A percentile compares a stretch with the other conserved stretches of the same genome.
Evolutionary conservation across 2,329 filamentous ascomycete species (phyloP).

Genomic region (Diaporthe amygdali): DNA sequence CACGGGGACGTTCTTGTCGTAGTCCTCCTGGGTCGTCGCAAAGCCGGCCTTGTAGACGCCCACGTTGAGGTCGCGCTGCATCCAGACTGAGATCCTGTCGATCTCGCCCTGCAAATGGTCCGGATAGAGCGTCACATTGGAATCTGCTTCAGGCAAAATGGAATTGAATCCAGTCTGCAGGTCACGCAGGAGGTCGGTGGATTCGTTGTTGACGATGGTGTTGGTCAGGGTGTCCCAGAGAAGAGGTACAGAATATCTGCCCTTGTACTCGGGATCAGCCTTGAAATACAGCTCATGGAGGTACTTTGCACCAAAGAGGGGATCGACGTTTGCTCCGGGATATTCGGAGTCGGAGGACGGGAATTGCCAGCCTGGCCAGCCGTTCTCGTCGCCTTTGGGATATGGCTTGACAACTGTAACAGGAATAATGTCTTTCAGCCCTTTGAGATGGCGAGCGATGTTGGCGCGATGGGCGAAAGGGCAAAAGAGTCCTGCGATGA

Average conservation of each 20-base stretch:
- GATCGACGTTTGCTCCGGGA: constrained; percentile 63
- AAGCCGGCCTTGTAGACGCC: constrained; percentile 70
- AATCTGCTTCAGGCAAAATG: constrained; percentile 46
- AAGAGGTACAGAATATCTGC: constrained; percentile 64
- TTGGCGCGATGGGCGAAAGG: constrained; percentile 68
- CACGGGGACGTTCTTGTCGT: constrained; percentile 57
- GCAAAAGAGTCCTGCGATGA: constrained; percentile 60
- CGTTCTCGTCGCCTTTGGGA: constrained; percentile 67
- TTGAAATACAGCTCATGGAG: constrained; percentile 68
- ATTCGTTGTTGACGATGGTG: constrained; percentile 67
- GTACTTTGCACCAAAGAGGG: constrained; percentile 62
- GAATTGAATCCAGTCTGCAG: constrained; percentile 61
- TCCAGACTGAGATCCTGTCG: constrained; percentile 57
- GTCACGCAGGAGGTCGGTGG: constrained; percentile 61
- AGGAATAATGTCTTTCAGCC: constrained; percentile 57
- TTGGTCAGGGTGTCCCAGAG: constrained; percentile 65
- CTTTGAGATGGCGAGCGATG: constrained; percentile 62
- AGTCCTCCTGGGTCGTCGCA: constrained; percentile 57
- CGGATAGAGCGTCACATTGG: constrained; percentile 58
- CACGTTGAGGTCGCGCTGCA: constrained; percentile 60
- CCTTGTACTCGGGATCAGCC: constrained; percentile 64
- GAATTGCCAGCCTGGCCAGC: constrained; percentile 70
- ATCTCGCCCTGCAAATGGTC: constrained; percentile 50
- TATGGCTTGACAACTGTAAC: constrained; percentile 68
- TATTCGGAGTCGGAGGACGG: constrained; percentile 57